Percentiles rank a stretch among this genome's conserved stretches.
These are phyloP conservation scores for Coniosporium apollinis DNA, from an alignment of 495 filamentous ascomycete species.

Conservation along the genomic window DNA sequence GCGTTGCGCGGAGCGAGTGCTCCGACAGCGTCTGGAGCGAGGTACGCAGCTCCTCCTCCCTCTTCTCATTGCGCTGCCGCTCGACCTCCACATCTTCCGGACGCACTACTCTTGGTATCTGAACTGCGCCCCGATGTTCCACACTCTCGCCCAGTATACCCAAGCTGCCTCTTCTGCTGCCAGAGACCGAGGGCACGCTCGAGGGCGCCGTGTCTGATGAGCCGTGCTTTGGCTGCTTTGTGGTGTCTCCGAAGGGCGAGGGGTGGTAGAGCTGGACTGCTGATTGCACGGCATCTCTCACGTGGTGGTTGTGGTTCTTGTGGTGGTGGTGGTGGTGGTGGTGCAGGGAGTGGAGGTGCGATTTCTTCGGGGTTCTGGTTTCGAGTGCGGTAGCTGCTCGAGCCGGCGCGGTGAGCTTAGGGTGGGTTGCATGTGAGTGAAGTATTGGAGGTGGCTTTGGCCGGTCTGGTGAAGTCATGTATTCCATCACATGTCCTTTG, in stretches of 20 bases:
- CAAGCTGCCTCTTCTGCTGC: not conserved
- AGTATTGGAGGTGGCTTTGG: not conserved
- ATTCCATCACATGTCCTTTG: no score
- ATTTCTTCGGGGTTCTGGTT: slow-evolving; percentile 1
- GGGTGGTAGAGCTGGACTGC: slow-evolving; percentile 7
- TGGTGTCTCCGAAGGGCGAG: slow-evolving; percentile 1
- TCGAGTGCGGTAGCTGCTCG: slow-evolving; percentile 3
- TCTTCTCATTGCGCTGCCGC: no score
- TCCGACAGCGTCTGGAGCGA: slow-evolving; percentile 22
- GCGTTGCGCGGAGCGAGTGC: slow-evolving; percentile 38
- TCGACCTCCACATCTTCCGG: not conserved
- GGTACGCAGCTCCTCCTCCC: slow-evolving; percentile 17
- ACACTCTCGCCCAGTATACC: not conserved
- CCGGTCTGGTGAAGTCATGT: not conserved
- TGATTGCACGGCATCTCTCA: slow-evolving; percentile 10
- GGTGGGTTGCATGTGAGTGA: not conserved
- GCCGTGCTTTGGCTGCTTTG: not conserved
- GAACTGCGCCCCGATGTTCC: not conserved
- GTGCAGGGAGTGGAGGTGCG: slow-evolving; percentile 9
- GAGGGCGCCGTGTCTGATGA: no score
- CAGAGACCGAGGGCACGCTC: not conserved
- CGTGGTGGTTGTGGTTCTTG: slow-evolving; percentile 6
- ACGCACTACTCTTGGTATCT: not conserved
- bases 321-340: slow-evolving; percentile 8
- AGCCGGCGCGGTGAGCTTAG: not conserved